Percentiles rank a stretch among this genome's conserved stretches.
Evolutionary conservation across 371 early-diverging fungal genomes (phyloP).

Genomic region (Syncephalastrum monosporum): DNA sequence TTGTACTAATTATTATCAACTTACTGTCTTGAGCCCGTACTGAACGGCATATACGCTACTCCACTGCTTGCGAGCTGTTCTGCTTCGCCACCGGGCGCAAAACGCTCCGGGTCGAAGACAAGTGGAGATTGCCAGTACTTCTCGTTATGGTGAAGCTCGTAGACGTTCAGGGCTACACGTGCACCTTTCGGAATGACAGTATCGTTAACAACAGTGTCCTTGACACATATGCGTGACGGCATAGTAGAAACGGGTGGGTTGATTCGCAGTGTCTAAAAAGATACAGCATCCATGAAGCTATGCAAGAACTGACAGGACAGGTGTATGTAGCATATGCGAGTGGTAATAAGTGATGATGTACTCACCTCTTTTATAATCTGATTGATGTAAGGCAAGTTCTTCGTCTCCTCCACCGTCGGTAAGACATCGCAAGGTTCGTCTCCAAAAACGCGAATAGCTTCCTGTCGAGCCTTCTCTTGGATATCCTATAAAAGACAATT

Average conservation of each 20-base stretch:
- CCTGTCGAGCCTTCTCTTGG: conserved; percentile 30
- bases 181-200: conserved; percentile 18
- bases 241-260: conserved; percentile 1
- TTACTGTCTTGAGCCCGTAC: conserved; percentile 3
- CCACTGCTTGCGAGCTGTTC: conserved; percentile 12
- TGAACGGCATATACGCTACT: conserved; percentile 12
- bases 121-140: conserved; percentile 15
- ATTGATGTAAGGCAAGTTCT: conserved; percentile 40
- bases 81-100: conserved; percentile 19
- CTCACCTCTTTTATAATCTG: conserved; percentile 30
- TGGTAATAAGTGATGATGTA: background rate
- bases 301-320: no score
- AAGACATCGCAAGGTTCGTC: conserved; percentile 29
- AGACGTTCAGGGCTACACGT: conserved; percentile 10
- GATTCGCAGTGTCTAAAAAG: conserved; percentile 8
- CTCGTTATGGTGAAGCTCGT: conserved; percentile 19
- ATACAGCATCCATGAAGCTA: background rate
- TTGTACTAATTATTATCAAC: no score
- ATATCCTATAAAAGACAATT: conserved; percentile 18
- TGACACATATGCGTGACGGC: conserved; percentile 3
- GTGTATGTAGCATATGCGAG: background rate
- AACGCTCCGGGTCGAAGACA: conserved; percentile 22
- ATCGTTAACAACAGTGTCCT: conserved; percentile 12
- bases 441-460: conserved; percentile 27
- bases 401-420: conserved; percentile 41